These are phyloP conservation scores for Claviceps lovelessii DNA, from an alignment of 2,329 filamentous ascomycete genomes.

Conservation along the genomic window DNA sequence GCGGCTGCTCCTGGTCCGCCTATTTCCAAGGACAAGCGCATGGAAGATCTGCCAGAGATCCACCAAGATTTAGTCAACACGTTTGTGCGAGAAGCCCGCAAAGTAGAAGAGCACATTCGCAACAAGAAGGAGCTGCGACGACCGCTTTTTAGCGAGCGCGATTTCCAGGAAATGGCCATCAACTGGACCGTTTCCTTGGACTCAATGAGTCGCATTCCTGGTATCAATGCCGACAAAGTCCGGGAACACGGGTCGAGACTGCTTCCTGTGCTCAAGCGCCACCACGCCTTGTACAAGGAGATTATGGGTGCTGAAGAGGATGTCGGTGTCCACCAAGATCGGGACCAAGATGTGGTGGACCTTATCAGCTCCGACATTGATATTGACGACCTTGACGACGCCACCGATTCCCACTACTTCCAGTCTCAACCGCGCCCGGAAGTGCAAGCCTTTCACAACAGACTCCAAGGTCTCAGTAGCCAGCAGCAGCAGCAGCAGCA, in stretches of 20 bases:
- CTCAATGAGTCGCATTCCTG: slow-evolving; percentile 48
- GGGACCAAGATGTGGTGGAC: slow-evolving; percentile 34
- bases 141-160: slow-evolving; percentile 52
- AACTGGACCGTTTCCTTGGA: slow-evolving; percentile 47
- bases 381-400: slow-evolving; percentile 21
- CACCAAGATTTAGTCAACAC: slow-evolving; percentile 49
- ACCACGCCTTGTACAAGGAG: slow-evolving; percentile 31
- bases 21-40: slow-evolving; percentile 40
- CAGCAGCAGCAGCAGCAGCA: slow-evolving; percentile 11
- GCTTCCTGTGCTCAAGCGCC: slow-evolving; percentile 39
- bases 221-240: slow-evolving; percentile 50
- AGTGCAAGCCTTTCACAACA: slow-evolving; percentile 21
- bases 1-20: slow-evolving; percentile 31
- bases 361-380: slow-evolving; percentile 35
- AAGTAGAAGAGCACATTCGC: slow-evolving; percentile 45
- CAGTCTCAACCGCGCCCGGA: slow-evolving; percentile 13
- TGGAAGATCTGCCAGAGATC: slow-evolving; percentile 40
- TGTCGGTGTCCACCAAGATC: slow-evolving; percentile 5
- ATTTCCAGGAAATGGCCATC: slow-evolving; percentile 61
- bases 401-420: slow-evolving; percentile 36
- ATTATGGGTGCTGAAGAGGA: slow-evolving; percentile 28
- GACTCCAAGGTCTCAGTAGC: slow-evolving; percentile 16
- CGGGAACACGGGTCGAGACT: slow-evolving; percentile 46
- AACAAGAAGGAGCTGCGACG: slow-evolving; percentile 41
- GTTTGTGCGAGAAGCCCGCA: slow-evolving; percentile 51